Conservation (phyloP, 768 basidiomycete genomes). For the Boletus patriciae region DNA sequence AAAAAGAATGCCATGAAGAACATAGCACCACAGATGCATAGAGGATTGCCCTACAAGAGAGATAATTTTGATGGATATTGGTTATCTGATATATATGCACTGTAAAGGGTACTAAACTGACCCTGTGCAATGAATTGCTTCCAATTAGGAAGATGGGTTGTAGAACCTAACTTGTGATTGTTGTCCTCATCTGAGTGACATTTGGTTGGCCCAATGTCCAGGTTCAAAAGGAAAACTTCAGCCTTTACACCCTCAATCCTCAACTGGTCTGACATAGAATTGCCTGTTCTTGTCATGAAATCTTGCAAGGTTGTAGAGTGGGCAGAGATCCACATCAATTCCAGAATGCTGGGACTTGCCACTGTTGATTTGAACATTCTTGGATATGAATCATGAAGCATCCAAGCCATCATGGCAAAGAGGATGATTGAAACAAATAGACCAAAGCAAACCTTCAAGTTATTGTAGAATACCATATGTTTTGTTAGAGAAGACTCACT, state of each 20-base stretch:
- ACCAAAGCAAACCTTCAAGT: neutral
- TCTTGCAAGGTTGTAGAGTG: neutral
- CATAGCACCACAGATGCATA: neutral
- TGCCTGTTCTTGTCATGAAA: neutral
- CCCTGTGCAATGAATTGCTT: neutral
- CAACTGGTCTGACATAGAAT: neutral
- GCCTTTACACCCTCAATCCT: neutral
- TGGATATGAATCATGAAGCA: neutral
- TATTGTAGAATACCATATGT: neutral
- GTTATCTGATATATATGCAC: too few species aligned
- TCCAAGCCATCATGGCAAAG: neutral
- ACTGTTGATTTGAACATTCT: neutral
- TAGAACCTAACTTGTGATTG: neutral
- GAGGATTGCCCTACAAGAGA: neutral
- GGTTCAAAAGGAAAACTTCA: neutral
- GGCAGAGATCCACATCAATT: neutral
- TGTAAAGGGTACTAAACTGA: neutral
- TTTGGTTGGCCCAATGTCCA: neutral
- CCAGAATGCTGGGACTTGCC: neutral
- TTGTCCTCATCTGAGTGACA: neutral
- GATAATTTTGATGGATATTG: neutral
- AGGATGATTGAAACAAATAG: neutral
- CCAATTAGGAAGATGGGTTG: neutral
- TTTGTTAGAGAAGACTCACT: neutral
- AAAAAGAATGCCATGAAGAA: neutral